Evolutionary conservation across 2,329 filamentous ascomycete genomes (phyloP).

Genomic region (Seiridium unicorne): DNA sequence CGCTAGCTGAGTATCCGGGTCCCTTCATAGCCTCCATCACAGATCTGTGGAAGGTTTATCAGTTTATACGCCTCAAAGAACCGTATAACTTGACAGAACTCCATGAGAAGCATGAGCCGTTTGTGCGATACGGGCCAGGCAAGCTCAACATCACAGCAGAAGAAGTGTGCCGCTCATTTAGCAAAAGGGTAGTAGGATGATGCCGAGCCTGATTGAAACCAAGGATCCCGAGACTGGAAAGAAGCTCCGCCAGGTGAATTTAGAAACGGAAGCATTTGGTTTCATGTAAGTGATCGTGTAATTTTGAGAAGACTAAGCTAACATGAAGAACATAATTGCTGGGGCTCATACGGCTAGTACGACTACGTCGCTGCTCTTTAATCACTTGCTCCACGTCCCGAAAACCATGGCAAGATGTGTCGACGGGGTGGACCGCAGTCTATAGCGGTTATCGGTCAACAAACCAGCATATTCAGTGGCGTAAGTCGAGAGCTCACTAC

Average conservation of each 20-base stretch:
- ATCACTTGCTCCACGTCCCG: slow-evolving; percentile 1
- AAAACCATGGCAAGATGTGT: neutral
- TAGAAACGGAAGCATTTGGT: slow-evolving; percentile 1
- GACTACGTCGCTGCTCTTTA: neutral
- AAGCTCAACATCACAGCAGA: slow-evolving; percentile 1
- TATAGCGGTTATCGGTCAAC: neutral
- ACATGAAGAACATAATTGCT: neutral
- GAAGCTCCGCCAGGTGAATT: neutral
- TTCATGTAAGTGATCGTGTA: neutral
- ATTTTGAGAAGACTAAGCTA: neutral
- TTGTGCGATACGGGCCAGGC: neutral
- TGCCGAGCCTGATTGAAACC: neutral
- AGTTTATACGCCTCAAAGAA: neutral
- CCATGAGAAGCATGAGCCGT: neutral
- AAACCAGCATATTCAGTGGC: neutral
- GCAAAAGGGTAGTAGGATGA: neutral
- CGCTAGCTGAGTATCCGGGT: neutral
- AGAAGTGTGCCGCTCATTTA: slow-evolving; percentile 1
- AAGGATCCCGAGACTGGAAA: neutral
- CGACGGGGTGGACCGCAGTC: neutral
- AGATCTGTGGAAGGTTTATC: slow-evolving; percentile 1
- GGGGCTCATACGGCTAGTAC: slow-evolving; percentile 1
- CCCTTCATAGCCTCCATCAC: neutral
- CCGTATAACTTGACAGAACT: slow-evolving; percentile 3
- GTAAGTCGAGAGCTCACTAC: neutral